Evolutionary conservation across 176 grass and related monocot species (phyloP).

Genomic region (Hordeum marinum): DNA sequence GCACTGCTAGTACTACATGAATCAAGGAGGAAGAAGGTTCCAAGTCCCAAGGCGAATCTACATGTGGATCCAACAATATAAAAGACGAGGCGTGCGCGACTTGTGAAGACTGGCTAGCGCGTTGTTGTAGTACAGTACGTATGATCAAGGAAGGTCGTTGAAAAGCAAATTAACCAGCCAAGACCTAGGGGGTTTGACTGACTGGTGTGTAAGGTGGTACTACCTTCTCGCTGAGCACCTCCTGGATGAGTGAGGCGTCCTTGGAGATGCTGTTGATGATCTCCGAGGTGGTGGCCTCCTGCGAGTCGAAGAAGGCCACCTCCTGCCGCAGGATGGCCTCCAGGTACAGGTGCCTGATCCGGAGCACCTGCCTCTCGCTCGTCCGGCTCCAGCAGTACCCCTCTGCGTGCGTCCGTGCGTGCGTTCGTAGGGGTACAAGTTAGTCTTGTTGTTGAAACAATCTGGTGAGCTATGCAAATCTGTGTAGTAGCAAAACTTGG

Average conservation of each 20-base stretch:
- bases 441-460: background rate
- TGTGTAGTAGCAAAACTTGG: background rate
- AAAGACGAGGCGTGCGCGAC: background rate
- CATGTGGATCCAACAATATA: background rate
- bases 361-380: constrained; percentile 94
- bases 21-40: background rate
- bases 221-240: constrained; percentile 99
- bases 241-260: constrained; percentile 85
- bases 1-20: background rate
- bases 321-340: constrained; percentile 92
- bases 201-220: background rate
- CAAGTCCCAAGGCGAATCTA: background rate
- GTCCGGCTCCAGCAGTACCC: constrained; percentile 99
- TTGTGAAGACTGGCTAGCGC: background rate
- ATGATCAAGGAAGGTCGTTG: background rate
- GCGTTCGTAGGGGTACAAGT: background rate
- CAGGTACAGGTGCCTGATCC: constrained; percentile 85
- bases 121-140: background rate
- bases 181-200: background rate
- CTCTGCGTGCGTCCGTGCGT: constrained; percentile 38
- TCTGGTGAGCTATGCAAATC: background rate
- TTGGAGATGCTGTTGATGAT: constrained; percentile 98
- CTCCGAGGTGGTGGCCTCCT: constrained; percentile 90
- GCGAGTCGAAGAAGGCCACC: constrained; percentile 93
- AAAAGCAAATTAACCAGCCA: background rate